Evolutionary conservation across 805 yeast species (phyloP).

Genomic region (Lachancea sp.): DNA sequence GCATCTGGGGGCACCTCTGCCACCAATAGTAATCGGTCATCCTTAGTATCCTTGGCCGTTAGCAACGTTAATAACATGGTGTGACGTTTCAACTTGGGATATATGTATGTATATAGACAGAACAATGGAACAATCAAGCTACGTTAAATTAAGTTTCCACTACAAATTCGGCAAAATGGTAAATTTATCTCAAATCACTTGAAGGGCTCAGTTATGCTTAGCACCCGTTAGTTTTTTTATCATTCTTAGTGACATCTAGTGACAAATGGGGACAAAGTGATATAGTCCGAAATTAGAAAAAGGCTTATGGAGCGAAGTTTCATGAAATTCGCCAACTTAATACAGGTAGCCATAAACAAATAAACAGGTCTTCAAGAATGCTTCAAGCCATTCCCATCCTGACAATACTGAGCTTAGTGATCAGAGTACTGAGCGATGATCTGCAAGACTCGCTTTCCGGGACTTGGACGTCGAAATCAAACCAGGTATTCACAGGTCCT

Average conservation of each 20-base stretch:
- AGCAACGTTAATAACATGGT: conserved; percentile 13
- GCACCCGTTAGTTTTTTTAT: background rate
- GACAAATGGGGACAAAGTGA: background rate
- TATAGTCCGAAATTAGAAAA: background rate
- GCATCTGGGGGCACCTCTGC: conserved; percentile 25
- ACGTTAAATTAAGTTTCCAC: no score
- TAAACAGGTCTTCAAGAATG: background rate
- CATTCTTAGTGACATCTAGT: background rate
- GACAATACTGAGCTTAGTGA: conserved; percentile 6
- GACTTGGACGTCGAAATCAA: conserved; percentile 93
- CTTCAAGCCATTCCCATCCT: background rate
- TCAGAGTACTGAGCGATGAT: conserved; percentile 8
- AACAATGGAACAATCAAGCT: conserved; percentile 1
- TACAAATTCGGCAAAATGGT: no score
- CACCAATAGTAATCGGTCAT: conserved; percentile 22
- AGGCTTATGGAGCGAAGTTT: conserved; percentile 5
- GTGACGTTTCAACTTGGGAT: background rate
- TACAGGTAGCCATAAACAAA: background rate
- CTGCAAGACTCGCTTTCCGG: conserved; percentile 48
- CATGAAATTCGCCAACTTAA: background rate
- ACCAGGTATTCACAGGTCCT: conserved; percentile 94
- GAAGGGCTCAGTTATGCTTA: no score
- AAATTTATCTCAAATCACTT: background rate
- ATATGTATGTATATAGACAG: background rate
- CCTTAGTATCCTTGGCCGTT: conserved; percentile 19